Conservation (phyloP, 306 rosid species). For the Clitoria ternatea region DNA sequence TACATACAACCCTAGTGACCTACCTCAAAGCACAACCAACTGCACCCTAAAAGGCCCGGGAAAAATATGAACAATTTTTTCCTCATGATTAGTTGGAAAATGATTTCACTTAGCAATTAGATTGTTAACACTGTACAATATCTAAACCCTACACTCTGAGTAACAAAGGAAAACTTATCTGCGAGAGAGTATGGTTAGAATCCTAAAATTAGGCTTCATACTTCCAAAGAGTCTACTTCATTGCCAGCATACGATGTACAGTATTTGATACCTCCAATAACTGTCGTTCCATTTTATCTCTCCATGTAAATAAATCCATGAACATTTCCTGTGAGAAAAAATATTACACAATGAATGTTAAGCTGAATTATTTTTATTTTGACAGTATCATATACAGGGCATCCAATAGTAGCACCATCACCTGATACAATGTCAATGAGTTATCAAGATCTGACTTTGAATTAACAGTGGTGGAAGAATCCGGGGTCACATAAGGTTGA, state of each 20-base stretch:
- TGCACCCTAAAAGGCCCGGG: constrained; percentile 8
- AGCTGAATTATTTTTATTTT: background rate
- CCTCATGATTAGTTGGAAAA: constrained; percentile 3
- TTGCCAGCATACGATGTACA: constrained; percentile 38
- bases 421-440: constrained; percentile 46
- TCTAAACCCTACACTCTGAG: constrained; percentile 33
- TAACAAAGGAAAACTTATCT: constrained; percentile 3
- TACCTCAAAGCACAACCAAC: background rate
- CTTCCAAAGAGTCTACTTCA: constrained; percentile 20
- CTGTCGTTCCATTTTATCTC: constrained; percentile 52
- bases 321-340: constrained; percentile 56
- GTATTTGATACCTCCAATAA: constrained; percentile 46
- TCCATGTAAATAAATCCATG: constrained; percentile 56
- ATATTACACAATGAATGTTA: background rate
- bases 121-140: constrained; percentile 30
- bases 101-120: background rate
- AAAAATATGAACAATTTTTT: constrained; percentile 19
- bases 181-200: background rate
- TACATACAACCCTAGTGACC: background rate
- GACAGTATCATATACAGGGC: background rate
- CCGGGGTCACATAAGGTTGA: constrained; percentile 46
- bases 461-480: constrained; percentile 50
- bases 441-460: constrained; percentile 46
- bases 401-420: constrained; percentile 5
- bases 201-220: constrained; percentile 20